Base-by-base conservation (phyloP, 2,329 filamentous ascomycete genomes). In the Fonsecaea nubica region DNA sequence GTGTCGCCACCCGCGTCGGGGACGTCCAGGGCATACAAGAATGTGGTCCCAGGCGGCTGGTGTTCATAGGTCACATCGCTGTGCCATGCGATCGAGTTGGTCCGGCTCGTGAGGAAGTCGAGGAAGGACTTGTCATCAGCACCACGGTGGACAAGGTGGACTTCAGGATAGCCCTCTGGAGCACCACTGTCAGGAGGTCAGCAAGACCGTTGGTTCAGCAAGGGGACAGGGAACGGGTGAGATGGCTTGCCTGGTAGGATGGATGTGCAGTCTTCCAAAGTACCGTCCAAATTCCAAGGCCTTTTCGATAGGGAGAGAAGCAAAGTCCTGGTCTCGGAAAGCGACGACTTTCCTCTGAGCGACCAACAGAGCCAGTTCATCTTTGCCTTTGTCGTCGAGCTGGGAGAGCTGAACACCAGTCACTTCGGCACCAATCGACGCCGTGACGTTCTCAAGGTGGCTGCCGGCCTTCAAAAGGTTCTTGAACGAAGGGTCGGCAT, bases 71-170 rank as follows among this genome's bases (percentile, higher is more conserved):
- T 91, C 1, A 96, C 89, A 72, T 97, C 93, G 36, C 63, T 68
- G 80, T 97, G 93, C 92, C 92, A 97, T 7, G 92, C 92, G 1
- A 96, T 88, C 0, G 89, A 91, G 78, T 89, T 94, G 3, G 91
- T 93, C 25, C 90, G 86, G 55, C 87, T 86, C 62, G 85, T 80
- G 71, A 92, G 89, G 77, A 90, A 91, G 57, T 85, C 82, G 21
- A 85, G 80, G 21, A 83, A 85, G 2, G 82, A 85, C 6, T 84
- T 86, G 72, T 91, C 89, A 66, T 86, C 81, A 57, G 86, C 89
- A 21, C 87, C 87, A 45, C 91, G 87, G 78, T 94, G 91, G 1
- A 94, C 91, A 1, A 95, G 85, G 74, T 94, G 91, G 15, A 95
- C 79, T 76, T 93, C 88, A 0, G 91, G 91, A 75, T 88, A 85